Evolutionary conservation across 163 green algal species (phyloP), one percentile per base, ranked within the genome.

Genomic region (Coccomyxa subellipsoidea): DNA sequence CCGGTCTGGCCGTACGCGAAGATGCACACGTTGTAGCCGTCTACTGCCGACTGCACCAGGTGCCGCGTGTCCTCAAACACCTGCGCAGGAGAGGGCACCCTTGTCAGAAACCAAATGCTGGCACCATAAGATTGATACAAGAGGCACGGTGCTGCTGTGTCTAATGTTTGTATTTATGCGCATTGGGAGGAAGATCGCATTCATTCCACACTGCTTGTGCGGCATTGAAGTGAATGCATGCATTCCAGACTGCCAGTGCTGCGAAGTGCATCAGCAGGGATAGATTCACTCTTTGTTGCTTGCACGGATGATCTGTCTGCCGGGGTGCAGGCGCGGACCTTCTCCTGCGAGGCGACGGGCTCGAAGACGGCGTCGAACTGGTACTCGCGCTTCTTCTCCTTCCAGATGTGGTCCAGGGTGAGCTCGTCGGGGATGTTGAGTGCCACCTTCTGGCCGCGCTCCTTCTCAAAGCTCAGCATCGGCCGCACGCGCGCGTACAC

Each of bases 11-110:
- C 94, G 84, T 98, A 99, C 0, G 96, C 96, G 83, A 99, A 99
- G 84, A 99, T 97, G 92, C 95, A 99, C 54, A 99, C 95, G 86
- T 99, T 99, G 93, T 96, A 98, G 69, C 96, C 96, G 86, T 99
- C 96, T 18, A 98, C 89, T 7, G 96, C 96, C 6, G 86, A 95
- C 85, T 98, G 96, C 80, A 99, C 93, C 59, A 99, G 87, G 85
- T 99, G 95, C 90, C 96, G 95, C 40, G 94, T 98, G 87, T 98
- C 96, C 80, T 97, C 95, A 88, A 99, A 99, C 69, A 99, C 93
- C 80, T 92, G 81, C 80, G 18, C 38, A 25, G 12, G 32, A 77
- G 9, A 25, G n/a, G 25, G 18, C 47, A 66, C n/a, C n/a, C n/a
- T n/a, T n/a, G n/a, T n/a, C n/a, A n/a, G n/a, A n/a, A n/a, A 59